Evolutionary conservation across 1,139 yeast species (phyloP).

Genomic region (Blastobotrys petasosporus): DNA sequence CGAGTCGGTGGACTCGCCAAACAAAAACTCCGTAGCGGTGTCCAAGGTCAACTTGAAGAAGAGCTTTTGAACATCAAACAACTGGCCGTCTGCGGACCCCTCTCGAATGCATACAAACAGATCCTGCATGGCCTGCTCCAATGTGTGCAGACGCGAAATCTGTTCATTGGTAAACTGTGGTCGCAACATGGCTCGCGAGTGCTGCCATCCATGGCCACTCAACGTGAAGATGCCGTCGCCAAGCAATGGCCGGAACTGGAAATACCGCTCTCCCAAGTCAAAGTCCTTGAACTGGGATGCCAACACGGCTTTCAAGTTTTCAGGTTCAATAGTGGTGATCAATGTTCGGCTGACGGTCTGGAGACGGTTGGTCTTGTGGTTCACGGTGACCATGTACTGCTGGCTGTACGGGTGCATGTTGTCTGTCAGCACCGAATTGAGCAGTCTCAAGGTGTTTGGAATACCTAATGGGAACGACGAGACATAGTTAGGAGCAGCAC

Average conservation of each 20-base stretch:
- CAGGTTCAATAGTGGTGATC: constrained; percentile 41
- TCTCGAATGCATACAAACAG: constrained; percentile 27
- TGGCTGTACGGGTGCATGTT: constrained; percentile 8
- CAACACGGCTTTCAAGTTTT: constrained; percentile 34
- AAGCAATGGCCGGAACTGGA: constrained; percentile 39
- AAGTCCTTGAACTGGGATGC: constrained; percentile 28
- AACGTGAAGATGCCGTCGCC: constrained; percentile 54
- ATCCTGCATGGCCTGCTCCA: constrained; percentile 41
- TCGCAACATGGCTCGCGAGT: constrained; percentile 50
- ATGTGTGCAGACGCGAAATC: constrained; percentile 43
- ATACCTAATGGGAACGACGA: constrained; percentile 20
- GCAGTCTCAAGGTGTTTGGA: constrained; percentile 10
- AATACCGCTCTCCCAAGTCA: constrained; percentile 40
- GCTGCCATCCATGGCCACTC: constrained; percentile 51
- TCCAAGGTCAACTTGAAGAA: constrained; percentile 49
- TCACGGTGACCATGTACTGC: constrained; percentile 3
- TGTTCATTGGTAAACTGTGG: constrained; percentile 54
- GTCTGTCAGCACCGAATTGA: constrained; percentile 1
- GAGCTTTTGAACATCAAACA: constrained; percentile 44
- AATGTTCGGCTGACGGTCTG: constrained; percentile 14
- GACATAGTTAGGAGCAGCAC: constrained; percentile 7
- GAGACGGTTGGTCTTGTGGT: constrained; percentile 15
- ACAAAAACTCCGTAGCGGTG: constrained; percentile 51
- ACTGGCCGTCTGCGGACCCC: constrained; percentile 1
- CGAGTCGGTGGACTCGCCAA: constrained; percentile 47